Base-by-base conservation (phyloP, 2,329 filamentous ascomycete genomes). In the Keithomyces neogunnii region DNA sequence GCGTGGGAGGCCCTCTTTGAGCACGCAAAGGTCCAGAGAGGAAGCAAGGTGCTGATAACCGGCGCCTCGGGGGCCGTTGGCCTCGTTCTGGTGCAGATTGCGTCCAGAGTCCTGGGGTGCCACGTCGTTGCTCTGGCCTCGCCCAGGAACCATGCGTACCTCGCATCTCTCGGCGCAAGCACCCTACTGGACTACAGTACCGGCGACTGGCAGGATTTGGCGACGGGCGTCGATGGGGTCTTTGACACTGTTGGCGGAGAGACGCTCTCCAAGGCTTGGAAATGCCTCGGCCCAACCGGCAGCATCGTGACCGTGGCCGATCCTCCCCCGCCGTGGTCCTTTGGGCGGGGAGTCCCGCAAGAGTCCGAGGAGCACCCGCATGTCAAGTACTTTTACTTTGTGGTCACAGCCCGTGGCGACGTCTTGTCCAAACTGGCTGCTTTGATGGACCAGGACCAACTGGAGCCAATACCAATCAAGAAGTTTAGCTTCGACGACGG, bases 241-340 rank as follows among this genome's bases (percentile, higher is more conserved):
- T 55, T 69, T 11, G 67, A 69, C 47, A 64, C 63, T 0, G 66
- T 62, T 4, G 65, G 66, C 0, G 58, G 59, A 2, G 54, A 58
- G 5, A 51, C 63, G 0, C 45, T 71, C 28, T 32, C 51, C 1
- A 65, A 59, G 44, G 45, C 59, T 0, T 70, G 67, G 67, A 49
- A 54, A 11, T 54, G 56, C 0, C 57, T 72, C 3, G 65, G 64
- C 39, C 47, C 52, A 1, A 51, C 57, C 10, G 69, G 67, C 0
- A 51, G 52, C 0, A 63, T 70, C 8, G 58, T 71, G 0, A 70
- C 69, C 0, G 60, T 72, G 0, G 66, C 57, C 2, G 68, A 68
- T 43, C 66, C 67, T 5, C 58, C 65, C 0, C 65, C 66, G 0
- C 13, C 51, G 0, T 69, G 67, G 67, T 66, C 65, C 0, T 65